These are phyloP conservation scores for Rhododendron simsii DNA, from an alignment of 148 eudicot genomes.

Conservation along the genomic window DNA sequence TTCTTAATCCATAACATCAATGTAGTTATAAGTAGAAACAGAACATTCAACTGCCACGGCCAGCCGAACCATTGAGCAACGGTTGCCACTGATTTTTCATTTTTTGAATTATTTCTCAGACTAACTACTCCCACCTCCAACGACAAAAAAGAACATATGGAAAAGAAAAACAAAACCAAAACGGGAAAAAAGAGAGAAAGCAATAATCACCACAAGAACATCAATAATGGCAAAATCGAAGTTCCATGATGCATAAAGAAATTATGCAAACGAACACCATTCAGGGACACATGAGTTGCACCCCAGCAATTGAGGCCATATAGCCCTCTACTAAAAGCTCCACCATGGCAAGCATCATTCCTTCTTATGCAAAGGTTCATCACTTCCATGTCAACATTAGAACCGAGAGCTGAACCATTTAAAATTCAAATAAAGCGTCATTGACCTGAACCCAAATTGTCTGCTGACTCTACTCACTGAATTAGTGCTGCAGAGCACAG, in stretches of 20 bases:
- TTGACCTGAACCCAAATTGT: neutral
- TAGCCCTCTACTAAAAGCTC: neutral
- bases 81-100: neutral
- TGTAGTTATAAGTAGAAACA: neutral
- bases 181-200: neutral
- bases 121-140: neutral
- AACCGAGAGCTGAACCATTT: neutral
- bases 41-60: neutral
- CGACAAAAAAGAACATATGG: neutral
- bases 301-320: neutral
- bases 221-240: neutral
- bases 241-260: neutral
- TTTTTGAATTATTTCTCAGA: neutral
- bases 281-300: neutral
- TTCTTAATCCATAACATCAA: neutral
- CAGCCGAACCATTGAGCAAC: neutral
- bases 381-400: neutral
- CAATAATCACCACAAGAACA: neutral
- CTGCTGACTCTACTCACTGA: neutral
- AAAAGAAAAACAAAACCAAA: neutral
- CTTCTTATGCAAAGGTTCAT: neutral
- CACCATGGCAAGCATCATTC: constrained; percentile 3
- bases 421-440: neutral
- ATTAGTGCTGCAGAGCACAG: neutral
- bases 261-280: neutral